A percentile compares a stretch with the other conserved stretches of the same genome.
Conservation (phyloP, 163 green algal species). For the Volvox carteri region DNA sequence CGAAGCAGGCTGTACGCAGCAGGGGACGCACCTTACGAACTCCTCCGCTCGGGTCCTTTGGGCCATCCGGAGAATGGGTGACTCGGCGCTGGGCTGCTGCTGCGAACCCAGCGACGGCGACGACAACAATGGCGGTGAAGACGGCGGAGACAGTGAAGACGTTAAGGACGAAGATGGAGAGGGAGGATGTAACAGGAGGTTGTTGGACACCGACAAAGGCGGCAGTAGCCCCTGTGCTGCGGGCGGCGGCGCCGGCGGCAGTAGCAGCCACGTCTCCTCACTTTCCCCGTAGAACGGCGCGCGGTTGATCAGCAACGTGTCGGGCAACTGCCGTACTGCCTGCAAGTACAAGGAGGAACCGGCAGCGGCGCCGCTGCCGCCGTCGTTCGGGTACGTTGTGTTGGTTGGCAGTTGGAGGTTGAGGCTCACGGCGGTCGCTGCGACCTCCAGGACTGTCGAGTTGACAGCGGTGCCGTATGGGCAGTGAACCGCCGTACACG, state of each 20-base stretch:
- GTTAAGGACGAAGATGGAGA: not conserved
- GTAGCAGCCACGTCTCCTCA: not conserved
- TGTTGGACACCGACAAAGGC: not conserved
- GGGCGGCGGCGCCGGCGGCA: not conserved
- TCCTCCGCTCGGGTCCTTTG: not conserved
- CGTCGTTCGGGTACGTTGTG: not conserved
- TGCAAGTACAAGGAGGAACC: not conserved
- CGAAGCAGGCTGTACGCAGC: too few relatives aligned
- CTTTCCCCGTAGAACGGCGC: constrained; percentile 5
- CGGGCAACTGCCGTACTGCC: not conserved
- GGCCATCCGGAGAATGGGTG: not conserved
- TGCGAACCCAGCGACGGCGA: too few relatives aligned
- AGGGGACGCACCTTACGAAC: constrained; percentile 11
- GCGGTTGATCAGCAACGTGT: not conserved
- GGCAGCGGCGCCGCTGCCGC: not conserved
- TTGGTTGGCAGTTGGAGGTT: not conserved
- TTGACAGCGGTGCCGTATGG: not conserved
- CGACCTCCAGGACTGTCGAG: not conserved
- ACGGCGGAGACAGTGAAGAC: too few relatives aligned
- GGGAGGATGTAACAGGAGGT: too few relatives aligned
- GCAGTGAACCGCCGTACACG: not conserved
- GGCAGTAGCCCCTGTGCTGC: not conserved
- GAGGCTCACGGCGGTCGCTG: not conserved
- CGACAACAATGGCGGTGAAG: not conserved
- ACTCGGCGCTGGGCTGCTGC: too few relatives aligned